phyloP scores from a whole-genome alignment of 2,329 filamentous ascomycete species.

The Fusarium dimerum region DNA sequence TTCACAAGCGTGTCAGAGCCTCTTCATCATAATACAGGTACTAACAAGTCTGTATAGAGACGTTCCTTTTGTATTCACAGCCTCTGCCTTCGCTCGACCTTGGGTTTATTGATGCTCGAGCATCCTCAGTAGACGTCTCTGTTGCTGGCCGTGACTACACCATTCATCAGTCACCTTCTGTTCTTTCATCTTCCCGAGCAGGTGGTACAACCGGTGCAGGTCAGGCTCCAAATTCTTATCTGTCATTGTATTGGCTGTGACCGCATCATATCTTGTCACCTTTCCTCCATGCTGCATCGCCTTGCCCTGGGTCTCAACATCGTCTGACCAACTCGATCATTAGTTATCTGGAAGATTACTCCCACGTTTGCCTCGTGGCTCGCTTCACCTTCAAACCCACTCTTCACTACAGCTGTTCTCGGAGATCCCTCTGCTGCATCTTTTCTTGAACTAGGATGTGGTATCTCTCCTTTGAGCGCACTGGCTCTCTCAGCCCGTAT shows the following conservation, averaged over 20 bases:
- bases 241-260: too few species aligned
- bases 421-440: constrained; percentile 46
- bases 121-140: constrained; percentile 63
- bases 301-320: constrained; percentile 3
- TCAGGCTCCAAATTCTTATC: constrained; percentile 25
- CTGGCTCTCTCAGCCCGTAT: constrained; percentile 65
- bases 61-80: constrained; percentile 82
- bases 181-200: constrained; percentile 75
- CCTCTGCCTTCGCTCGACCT: constrained; percentile 73
- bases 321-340: constrained; percentile 1
- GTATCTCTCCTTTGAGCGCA: constrained; percentile 79
- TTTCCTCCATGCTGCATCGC: not conserved
- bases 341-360: constrained; percentile 90
- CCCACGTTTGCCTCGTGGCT: constrained; percentile 84
- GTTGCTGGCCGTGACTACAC: constrained; percentile 70
- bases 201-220: constrained; percentile 58
- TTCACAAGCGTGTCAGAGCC: not conserved
- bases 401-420: constrained; percentile 57
- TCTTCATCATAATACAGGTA: not conserved
- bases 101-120: constrained; percentile 79
- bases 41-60: constrained; percentile 58
- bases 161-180: constrained; percentile 79
- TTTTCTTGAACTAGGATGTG: constrained; percentile 84
- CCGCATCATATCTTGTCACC: not conserved
- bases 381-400: constrained; percentile 58